Percentiles rank a stretch among this genome's conserved stretches.
phyloP scores from a whole-genome alignment of 768 basidiomycete species.

The Lactarius hatsudake region DNA sequence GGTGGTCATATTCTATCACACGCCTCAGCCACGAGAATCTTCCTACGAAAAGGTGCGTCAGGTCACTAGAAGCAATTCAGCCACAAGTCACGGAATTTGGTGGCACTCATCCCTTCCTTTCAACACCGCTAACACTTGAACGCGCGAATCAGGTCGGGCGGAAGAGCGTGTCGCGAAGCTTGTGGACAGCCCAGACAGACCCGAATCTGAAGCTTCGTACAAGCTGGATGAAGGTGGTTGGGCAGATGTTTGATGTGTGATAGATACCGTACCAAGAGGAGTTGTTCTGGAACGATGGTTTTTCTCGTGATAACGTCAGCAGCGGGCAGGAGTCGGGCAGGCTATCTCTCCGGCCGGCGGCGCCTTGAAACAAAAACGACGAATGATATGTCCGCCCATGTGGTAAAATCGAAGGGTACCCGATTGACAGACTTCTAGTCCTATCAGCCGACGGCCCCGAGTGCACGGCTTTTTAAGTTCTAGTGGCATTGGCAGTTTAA shows the following conservation, averaged over 20 bases:
- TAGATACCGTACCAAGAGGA: neutral
- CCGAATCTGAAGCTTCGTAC: constrained; percentile 89
- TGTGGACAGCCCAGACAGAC: constrained; percentile 85
- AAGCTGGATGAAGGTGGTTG: constrained; percentile 90
- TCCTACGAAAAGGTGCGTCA: constrained; percentile 73
- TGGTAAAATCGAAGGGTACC: neutral
- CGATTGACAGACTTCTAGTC: neutral
- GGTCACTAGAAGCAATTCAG: neutral
- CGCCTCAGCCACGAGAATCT: constrained; percentile 84
- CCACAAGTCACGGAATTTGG: neutral
- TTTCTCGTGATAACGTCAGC: neutral
- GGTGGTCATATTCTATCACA: constrained; percentile 86
- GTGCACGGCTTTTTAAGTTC: neutral
- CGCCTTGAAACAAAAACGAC: neutral
- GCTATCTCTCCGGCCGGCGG: neutral
- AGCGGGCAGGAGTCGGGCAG: no score
- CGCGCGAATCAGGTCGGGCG: constrained; percentile 62
- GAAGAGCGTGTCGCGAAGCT: constrained; percentile 90
- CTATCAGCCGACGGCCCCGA: neutral
- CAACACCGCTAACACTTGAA: neutral
- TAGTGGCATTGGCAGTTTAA: no score
- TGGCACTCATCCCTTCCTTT: neutral
- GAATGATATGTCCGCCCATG: neutral
- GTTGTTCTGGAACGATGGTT: no score
- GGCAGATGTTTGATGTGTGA: constrained; percentile 63